These are phyloP conservation scores for Pseudozyma thailandica DNA, from an alignment of 1,284 basidiomycete species.

Conservation along the genomic window DNA sequence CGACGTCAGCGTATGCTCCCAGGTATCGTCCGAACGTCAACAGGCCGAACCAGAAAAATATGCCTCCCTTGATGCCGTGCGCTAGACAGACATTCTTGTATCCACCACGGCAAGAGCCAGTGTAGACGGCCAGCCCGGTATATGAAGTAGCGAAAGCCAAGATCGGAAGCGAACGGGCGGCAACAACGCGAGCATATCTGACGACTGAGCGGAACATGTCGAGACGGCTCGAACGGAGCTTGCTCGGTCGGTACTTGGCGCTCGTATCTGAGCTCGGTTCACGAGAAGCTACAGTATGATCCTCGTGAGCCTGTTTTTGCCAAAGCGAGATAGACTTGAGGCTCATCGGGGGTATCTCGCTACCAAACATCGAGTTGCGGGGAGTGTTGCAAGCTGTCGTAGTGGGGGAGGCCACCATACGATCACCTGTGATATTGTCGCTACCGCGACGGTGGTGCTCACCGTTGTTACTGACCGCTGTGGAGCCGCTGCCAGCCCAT, in stretches of 20 bases:
- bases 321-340: constrained; percentile 32
- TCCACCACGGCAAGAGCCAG: constrained; percentile 77
- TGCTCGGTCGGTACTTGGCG: not conserved
- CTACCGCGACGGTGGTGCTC: constrained; percentile 6
- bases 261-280: not conserved
- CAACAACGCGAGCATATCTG: constrained; percentile 45
- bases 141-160: constrained; percentile 77
- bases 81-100: constrained; percentile 82
- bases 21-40: constrained; percentile 89
- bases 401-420: constrained; percentile 37
- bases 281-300: not conserved
- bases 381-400: constrained; percentile 53
- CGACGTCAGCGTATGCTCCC: constrained; percentile 84
- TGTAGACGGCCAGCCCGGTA: constrained; percentile 80
- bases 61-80: constrained; percentile 84
- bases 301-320: constrained; percentile 18
- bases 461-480: constrained; percentile 14
- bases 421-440: not conserved
- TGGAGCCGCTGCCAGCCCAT: constrained; percentile 42
- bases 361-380: constrained; percentile 32
- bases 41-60: constrained; percentile 76
- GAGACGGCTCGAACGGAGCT: constrained; percentile 19
- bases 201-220: constrained; percentile 18
- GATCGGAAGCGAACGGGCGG: constrained; percentile 76
- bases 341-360: constrained; percentile 14